Base-by-base conservation (phyloP, 306 rosid species). In the Ceratonia siliqua region DNA sequence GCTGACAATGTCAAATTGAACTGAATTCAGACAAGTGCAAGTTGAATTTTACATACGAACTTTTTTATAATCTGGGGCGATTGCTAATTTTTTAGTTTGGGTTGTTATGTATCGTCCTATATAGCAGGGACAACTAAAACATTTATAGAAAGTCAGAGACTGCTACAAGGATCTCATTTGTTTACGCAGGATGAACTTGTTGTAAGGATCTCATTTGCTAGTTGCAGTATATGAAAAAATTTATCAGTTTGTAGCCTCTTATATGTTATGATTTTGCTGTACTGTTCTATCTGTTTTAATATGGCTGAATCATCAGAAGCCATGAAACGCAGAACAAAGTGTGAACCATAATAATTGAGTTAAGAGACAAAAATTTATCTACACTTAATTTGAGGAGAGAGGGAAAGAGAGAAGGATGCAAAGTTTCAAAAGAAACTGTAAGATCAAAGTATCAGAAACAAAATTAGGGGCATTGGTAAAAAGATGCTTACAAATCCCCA, bases 401-500 rank as follows among this genome's bases (percentile, higher is more conserved):
- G 8, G 3, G 11, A 8, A 8, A 52, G 17, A 41, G 39, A 41
- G 17, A 53, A 27, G 5, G 46, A 53, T 24, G 39, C 17, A 42
- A 62, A 0, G 25, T 20, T 35, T 1, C 30, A 48, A 13, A 28
- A 5, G 8, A 38, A 74, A 83, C 8, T 41, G 68, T 69, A 70
- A 70, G 68, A 33, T 62, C 4, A 13, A 75, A 61, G 78, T 39
- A 28, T 7, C 21, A n/a, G 56, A 56, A 69, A 33, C n/a, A n/a
- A 70, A 21, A 33, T 1, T 50, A 56, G 54, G 43, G 5, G 6
- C n/a, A 45, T 43, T 18, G 68, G 53, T 42, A 30, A 68, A 67
- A 39, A 70, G 71, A 71, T 39, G 86, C 99, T 90, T 80, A 95
- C 99, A 87, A 90, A 94, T 84, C 99, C 99, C 98, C 97, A 95